These are phyloP conservation scores for Kernera saxatilis DNA, from an alignment of 345 rosid species.

Conservation along the genomic window DNA sequence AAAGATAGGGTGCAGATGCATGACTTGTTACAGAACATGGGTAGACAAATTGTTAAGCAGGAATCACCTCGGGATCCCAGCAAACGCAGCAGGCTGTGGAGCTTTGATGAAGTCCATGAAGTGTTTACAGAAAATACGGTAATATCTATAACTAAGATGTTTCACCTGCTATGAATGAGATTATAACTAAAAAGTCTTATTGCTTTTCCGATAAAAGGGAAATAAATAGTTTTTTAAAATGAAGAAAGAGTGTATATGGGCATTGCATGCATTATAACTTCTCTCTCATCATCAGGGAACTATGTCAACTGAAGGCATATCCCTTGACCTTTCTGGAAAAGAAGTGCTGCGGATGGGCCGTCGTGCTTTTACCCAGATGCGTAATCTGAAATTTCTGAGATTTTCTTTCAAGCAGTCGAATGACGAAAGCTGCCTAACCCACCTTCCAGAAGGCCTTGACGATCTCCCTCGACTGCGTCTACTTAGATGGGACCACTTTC, in stretches of 20 bases:
- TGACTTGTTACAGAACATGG: conserved; percentile 25
- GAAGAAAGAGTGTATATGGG: no score
- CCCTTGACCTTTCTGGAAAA: background rate
- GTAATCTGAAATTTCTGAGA: background rate
- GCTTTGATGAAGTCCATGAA: background rate
- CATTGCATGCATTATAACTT: background rate
- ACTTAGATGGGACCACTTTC: background rate
- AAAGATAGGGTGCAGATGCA: conserved; percentile 18
- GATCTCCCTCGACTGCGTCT: background rate
- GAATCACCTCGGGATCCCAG: conserved; percentile 19
- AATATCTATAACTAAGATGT: no score
- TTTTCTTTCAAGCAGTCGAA: background rate
- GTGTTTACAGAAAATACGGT: conserved; percentile 23
- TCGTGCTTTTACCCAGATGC: background rate
- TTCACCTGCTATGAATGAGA: no score
- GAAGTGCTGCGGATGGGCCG: background rate
- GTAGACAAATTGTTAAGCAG: conserved; percentile 25
- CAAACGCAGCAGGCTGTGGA: conserved; percentile 27
- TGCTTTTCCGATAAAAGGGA: no score
- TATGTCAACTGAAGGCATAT: background rate
- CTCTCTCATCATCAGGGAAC: background rate
- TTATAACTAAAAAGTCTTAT: no score
- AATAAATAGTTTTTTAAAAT: no score
- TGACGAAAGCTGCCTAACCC: background rate
- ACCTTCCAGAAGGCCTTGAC: background rate